These are phyloP conservation scores for Coffea eugenioides DNA, from an alignment of 257 asterid genomes.

Conservation along the genomic window DNA sequence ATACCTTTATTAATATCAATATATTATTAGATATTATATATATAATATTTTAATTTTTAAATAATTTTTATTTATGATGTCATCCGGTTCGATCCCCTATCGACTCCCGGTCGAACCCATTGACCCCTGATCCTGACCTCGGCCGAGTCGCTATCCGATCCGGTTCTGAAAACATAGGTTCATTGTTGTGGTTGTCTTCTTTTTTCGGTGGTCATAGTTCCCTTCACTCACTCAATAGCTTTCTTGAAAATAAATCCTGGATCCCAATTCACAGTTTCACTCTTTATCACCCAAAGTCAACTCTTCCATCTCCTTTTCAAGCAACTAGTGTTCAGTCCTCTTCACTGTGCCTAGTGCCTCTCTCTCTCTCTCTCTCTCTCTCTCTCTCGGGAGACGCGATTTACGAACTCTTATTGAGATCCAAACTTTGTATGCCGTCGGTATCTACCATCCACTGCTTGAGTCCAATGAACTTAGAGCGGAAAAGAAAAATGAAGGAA, in stretches of 20 bases:
- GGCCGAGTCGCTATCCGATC: too few species aligned
- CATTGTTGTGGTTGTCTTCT: neutral
- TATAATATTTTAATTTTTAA: too few species aligned
- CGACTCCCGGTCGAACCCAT: too few species aligned
- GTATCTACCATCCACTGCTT: neutral
- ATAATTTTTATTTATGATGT: too few species aligned
- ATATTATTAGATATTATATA: too few species aligned
- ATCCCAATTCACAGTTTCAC: slow-evolving; percentile 7
- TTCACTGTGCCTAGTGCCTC: neutral
- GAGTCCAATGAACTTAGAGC: neutral
- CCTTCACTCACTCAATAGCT: slow-evolving; percentile 9
- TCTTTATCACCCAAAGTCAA: slow-evolving; percentile 15
- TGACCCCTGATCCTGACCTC: too few species aligned
- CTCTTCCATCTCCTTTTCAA: slow-evolving; percentile 6
- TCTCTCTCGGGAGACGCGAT: neutral
- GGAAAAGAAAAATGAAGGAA: neutral
- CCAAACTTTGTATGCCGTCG: neutral
- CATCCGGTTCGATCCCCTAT: too few species aligned
- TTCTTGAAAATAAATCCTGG: slow-evolving; percentile 8
- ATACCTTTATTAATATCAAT: too few species aligned
- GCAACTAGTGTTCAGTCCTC: neutral
- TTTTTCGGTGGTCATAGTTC: slow-evolving; percentile 9
- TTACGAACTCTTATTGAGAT: neutral
- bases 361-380: neutral
- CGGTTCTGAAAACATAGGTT: too few species aligned